Evolutionary conservation across 2,329 filamentous ascomycete genomes (phyloP), one percentile per base, ranked within the genome.

Genomic region (Bipolaris sorokiniana): DNA sequence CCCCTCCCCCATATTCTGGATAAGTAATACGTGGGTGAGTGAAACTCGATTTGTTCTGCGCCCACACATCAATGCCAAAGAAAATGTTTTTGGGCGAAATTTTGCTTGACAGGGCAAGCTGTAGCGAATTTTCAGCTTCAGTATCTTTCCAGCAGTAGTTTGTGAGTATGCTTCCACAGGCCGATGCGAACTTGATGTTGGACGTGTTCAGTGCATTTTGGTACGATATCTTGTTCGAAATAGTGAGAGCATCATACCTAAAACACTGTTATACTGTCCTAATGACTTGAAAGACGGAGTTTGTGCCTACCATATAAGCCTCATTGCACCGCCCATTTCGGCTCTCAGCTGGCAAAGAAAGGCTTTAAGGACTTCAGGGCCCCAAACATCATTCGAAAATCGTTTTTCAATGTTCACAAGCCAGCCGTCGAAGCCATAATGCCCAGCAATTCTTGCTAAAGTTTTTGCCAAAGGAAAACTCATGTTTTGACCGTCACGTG

Each of bases 371-470:
- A 71, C 36, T 6, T 63, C 38, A 3, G 60, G 6, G 55, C 72
- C 51, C 75, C 77, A 80, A 5, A 38, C 57, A 2, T 64, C 54
- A 20, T 65, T 59, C 5, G 75, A 69, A 61, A 81, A 80, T 1
- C 75, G 65, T 48, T 77, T 77, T 54, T 82, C 80, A 22, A 82
- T 76, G 46, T 82, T 81, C 33, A 82, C 59, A 31, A 82, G 66
- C 78, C 78, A 82, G 15, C 79, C 80, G 55, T 82, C 79, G 52
- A 82, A 82, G 10, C 78, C 78, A 57, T 77, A 78, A 15, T 74
- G 66, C 15, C 66, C 63, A 10, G 79, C 78, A 42, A 82, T 76
- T 13, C 56, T 51, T 7, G 75, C 75, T 7, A 82, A 61, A 48
- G 75, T 76, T 18, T 64, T 70, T 20, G 77, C 78, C 16, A 79